These are phyloP conservation scores for Candida glucosophila DNA, from an alignment of 1,139 yeast species.

Conservation along the genomic window DNA sequence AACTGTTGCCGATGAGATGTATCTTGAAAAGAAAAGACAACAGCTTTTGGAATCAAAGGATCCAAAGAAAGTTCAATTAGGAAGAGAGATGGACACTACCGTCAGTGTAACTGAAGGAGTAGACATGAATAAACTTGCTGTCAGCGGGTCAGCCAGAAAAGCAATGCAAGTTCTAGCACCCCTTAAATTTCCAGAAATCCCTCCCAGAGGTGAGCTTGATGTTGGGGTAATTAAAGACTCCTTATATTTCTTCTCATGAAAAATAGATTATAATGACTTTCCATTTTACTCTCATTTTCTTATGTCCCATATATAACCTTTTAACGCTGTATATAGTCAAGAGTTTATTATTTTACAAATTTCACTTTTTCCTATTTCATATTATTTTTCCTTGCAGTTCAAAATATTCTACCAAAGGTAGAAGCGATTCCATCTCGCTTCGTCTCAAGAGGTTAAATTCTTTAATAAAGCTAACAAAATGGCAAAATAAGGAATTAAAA, in stretches of 20 bases:
- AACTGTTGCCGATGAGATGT: conserved; percentile 66
- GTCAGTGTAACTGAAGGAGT: conserved; percentile 52
- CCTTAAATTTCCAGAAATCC: conserved; percentile 63
- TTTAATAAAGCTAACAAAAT: conserved; percentile 76
- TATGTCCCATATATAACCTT: too few relatives aligned
- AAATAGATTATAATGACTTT: too few relatives aligned
- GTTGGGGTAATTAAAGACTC: conserved; percentile 66
- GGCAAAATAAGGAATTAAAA: conserved; percentile 98
- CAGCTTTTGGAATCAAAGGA: conserved; percentile 45
- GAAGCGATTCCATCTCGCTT: conserved; percentile 71
- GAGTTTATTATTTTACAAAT: too few relatives aligned
- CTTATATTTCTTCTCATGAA: conserved; percentile 63
- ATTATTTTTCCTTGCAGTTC: conserved; percentile 81
- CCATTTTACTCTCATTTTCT: too few relatives aligned
- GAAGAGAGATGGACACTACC: conserved; percentile 59
- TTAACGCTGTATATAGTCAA: too few relatives aligned
- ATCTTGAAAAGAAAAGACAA: conserved; percentile 59
- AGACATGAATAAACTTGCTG: conserved; percentile 18
- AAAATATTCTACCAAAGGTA: conserved; percentile 66
- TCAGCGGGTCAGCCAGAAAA: conserved; percentile 18
- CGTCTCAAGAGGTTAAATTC: conserved; percentile 77
- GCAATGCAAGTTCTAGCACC: conserved; percentile 44
- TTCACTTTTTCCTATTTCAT: too few relatives aligned
- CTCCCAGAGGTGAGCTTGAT: conserved; percentile 78
- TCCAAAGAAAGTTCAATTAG: conserved; percentile 41